Conservation (phyloP, 768 basidiomycete species). For the Mycena haematopus region DNA sequence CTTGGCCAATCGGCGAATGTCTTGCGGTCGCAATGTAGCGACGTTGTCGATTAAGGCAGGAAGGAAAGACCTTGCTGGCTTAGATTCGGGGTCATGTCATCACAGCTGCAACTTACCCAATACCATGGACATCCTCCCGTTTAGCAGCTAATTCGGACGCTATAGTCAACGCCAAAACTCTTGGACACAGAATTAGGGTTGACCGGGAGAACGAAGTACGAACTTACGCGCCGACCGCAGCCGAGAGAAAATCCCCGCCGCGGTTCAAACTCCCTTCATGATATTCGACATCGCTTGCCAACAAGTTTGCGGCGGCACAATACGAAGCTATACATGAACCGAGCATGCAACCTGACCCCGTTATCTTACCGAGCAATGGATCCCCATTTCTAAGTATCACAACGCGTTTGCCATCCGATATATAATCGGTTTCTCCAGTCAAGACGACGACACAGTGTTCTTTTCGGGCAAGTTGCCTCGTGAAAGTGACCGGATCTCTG, state of each 20-base stretch:
- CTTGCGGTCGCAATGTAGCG: constrained; percentile 43
- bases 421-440: constrained; percentile 81
- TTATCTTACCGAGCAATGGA: constrained; percentile 75
- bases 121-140: constrained; percentile 57
- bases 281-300: constrained; percentile 40
- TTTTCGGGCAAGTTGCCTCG: constrained; percentile 69
- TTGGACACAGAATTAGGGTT: constrained; percentile 33
- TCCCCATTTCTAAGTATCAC: constrained; percentile 80
- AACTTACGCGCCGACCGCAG: constrained; percentile 79
- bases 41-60: constrained; percentile 68
- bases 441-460: constrained; percentile 84
- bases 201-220: background rate
- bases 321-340: constrained; percentile 82
- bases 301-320: constrained; percentile 68
- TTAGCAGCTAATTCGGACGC: constrained; percentile 66
- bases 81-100: too few relatives aligned
- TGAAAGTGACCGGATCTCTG: constrained; percentile 73
- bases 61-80: constrained; percentile 52
- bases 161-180: constrained; percentile 64
- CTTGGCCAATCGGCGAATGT: constrained; percentile 40
- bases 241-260: constrained; percentile 78
- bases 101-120: constrained; percentile 40
- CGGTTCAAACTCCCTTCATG: constrained; percentile 26
- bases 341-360: constrained; percentile 88
- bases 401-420: constrained; percentile 80